Base-by-base conservation (phyloP, 495 filamentous ascomycete species). In the Talaromyces borbonicus region DNA sequence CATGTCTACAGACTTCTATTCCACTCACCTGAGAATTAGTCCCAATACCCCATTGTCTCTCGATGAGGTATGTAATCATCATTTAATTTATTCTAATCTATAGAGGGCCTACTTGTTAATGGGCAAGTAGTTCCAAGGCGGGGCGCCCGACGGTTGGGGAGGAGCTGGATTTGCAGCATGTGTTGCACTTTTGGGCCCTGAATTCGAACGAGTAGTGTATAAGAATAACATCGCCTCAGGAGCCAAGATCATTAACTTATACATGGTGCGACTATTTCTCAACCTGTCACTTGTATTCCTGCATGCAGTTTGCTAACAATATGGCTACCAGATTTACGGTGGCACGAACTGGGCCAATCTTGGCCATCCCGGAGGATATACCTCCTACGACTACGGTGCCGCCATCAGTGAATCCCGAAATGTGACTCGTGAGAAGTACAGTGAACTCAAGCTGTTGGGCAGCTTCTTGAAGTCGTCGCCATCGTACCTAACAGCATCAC, bases 311-410 rank as follows among this genome's bases (percentile, higher is more conserved):
- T 1, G 12, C 9, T n/a, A 5, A 44, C 42, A 37, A 47, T 56
- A 54, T 56, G 26, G 33, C 18, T 20, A 29, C 25, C 27, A 80
- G 78, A 77, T 67, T 1, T 83, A 69, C 33, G 84, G 84, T 27
- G 83, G 82, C 12, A 85, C 84, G 1, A 92, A 90, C 59, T 90
- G 85, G 86, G 86, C 84, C 9, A 89, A 89, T 52, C 60, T 89
- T 25, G 84, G 84, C 1, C 72, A 84, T 52, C 73, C 81, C 2
- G 79, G 78, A 14, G 80, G 80, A 12, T 87, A 87, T 53, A 84
- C 84, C 0, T 81, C 75, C 2, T 87, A 87, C 52, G 80, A 87
- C 52, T 87, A 85, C 51, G 79, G 75, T 27, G 76, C 81, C 24
- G 67, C 69, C 3, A 84, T 90, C 27, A 69, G 68, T 3, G 86